Conservation (phyloP, 2,329 filamentous ascomycete species). For the Truncatella angustata region DNA sequence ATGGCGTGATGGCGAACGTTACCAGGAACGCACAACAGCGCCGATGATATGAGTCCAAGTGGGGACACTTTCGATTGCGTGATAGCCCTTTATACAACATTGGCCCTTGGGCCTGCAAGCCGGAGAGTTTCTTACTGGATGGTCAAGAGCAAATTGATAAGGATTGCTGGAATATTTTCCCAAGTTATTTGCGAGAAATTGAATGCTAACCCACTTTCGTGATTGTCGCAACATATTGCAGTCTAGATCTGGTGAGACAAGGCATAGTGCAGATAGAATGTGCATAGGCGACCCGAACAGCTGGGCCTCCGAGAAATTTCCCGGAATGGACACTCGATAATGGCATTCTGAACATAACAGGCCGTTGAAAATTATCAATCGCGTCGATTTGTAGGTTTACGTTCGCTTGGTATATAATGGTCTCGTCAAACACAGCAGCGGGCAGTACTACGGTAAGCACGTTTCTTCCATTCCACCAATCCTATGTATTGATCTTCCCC, state of each 20-base stretch:
- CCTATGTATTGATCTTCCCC: too few relatives aligned
- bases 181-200: background rate
- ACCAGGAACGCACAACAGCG: background rate
- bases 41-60: background rate
- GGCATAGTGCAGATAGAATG: background rate
- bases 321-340: background rate
- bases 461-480: too few relatives aligned
- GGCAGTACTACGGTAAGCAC: too few relatives aligned
- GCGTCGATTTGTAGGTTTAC: too few relatives aligned
- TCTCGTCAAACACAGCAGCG: too few relatives aligned
- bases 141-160: background rate
- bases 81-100: background rate
- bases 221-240: background rate
- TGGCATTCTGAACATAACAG: too few relatives aligned
- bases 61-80: conserved; percentile 2
- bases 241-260: too few relatives aligned
- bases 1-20: conserved; percentile 3
- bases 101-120: background rate
- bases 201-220: background rate
- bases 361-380: too few relatives aligned
- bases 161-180: too few relatives aligned
- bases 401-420: too few relatives aligned
- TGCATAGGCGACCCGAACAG: background rate
- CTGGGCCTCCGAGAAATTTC: background rate
- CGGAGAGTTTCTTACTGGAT: background rate